Percentiles rank a stretch among this genome's conserved stretches.
These are phyloP conservation scores for Tulasnella sp. DNA, from an alignment of 768 basidiomycete genomes.

Conservation along the genomic window DNA sequence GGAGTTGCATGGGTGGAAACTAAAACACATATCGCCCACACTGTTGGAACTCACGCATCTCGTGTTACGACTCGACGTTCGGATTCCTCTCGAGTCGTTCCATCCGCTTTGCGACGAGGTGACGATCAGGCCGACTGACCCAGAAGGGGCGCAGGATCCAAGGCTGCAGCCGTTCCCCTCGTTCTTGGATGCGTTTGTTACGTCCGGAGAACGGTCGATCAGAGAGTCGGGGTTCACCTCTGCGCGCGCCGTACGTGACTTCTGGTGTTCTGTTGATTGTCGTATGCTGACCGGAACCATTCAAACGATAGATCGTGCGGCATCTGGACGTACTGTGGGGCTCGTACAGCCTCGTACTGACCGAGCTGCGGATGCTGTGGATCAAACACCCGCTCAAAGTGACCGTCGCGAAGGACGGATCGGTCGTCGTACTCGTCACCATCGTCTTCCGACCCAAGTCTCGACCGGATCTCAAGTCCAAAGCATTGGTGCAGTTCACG, in stretches of 20 bases:
- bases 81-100: not conserved
- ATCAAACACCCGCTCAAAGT: constrained; percentile 6
- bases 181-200: not conserved
- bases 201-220: not conserved
- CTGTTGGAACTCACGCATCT: constrained; percentile 1
- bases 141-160: not conserved
- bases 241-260: not conserved
- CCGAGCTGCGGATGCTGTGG: not conserved
- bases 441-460: constrained; percentile 5
- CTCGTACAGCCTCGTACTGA: not conserved
- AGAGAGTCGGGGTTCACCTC: not conserved
- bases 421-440: not conserved
- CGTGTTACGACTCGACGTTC: not conserved
- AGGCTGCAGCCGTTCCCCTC: not conserved
- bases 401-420: not conserved
- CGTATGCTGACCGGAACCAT: not conserved
- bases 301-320: not conserved
- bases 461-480: constrained; percentile 3
- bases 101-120: not conserved
- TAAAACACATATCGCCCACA: not conserved
- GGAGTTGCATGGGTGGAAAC: constrained; percentile 14
- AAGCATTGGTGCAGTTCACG: constrained; percentile 6
- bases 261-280: not conserved
- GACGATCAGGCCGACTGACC: not conserved
- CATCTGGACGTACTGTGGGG: constrained; percentile 2